Evolutionary conservation across 2,329 filamentous ascomycete genomes (phyloP).

Genomic region (Byssochlamys sp.): DNA sequence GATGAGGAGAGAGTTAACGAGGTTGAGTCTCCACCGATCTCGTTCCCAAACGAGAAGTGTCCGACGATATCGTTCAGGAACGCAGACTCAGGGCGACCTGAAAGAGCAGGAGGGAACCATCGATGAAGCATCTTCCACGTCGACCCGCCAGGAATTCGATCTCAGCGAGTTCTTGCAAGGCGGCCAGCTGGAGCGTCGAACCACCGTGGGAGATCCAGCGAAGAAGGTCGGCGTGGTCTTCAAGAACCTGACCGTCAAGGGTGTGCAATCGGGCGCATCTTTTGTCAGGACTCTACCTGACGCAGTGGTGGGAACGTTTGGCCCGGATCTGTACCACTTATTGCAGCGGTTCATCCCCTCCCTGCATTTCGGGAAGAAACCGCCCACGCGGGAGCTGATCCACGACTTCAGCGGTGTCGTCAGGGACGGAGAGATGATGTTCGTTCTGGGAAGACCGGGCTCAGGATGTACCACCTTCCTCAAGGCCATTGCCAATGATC

Average conservation of each 20-base stretch:
- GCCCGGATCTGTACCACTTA: slow-evolving; percentile 64
- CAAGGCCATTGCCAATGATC: slow-evolving; percentile 64
- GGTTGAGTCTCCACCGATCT: slow-evolving; percentile 39
- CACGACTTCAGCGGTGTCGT: slow-evolving; percentile 60
- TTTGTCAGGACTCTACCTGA: slow-evolving; percentile 65
- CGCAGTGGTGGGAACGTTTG: slow-evolving; percentile 68
- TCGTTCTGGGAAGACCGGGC: slow-evolving; percentile 63
- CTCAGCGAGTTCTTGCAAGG: slow-evolving; percentile 62
- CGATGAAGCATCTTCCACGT: slow-evolving; percentile 26
- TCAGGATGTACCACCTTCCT: slow-evolving; percentile 68
- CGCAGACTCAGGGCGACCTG: slow-evolving; percentile 14
- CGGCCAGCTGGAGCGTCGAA: slow-evolving; percentile 65
- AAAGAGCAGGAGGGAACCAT: slow-evolving; percentile 39
- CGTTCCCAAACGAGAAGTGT: slow-evolving; percentile 17
- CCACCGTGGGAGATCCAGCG: slow-evolving; percentile 52
- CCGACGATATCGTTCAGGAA: slow-evolving; percentile 18
- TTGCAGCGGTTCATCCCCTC: slow-evolving; percentile 47
- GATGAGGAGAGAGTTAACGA: slow-evolving; percentile 47
- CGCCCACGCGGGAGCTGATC: slow-evolving; percentile 48
- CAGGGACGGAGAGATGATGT: slow-evolving; percentile 61
- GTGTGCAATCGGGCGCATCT: slow-evolving; percentile 54
- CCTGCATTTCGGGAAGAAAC: slow-evolving; percentile 39
- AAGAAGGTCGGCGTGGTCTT: slow-evolving; percentile 73
- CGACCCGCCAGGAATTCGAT: slow-evolving; percentile 46
- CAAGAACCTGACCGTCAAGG: slow-evolving; percentile 66